Base-by-base conservation (phyloP, 1,284 basidiomycete species). In the Ustilago tritici region DNA sequence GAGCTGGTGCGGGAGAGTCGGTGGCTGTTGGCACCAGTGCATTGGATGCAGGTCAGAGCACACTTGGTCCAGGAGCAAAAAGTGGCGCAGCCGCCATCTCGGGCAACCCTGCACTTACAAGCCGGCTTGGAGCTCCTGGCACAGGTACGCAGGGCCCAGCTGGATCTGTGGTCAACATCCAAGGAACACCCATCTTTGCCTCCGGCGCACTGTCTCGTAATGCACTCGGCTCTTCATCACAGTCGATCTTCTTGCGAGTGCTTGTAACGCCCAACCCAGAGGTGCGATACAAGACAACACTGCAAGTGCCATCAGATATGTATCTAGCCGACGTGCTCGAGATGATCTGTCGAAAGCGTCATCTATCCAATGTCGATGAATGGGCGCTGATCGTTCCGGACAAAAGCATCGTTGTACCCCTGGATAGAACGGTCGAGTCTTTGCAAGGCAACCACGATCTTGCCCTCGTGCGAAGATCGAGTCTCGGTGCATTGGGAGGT, bases 291-390 rank as follows among this genome's bases (percentile, higher is more conserved):
- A 84, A 79, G 71, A 86, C 85, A 35, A 87, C 84, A n/a, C 57
- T 88, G 14, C 80, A 87, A 40, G 86, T 88, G 14, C 82, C 94
- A 3, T 75, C 74, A 15, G 95, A 94, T n/a, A 97, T 94, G 92
- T 99, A 98, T 87, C 92, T 98, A 89, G 93, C 95, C 64, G 95
- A 99, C 86, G 93, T 95, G 0, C 90, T 98, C 43, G 95, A 98
- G 79, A 76, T 79, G 72, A 76, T 84, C 28, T 84, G 85, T 65
- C 66, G 78, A 34, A 82, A 83, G 64, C 71, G 82, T 12, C 76
- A 82, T 32, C 70, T 86, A 32, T 80, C 65, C 1, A 69, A 76
- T 23, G 67, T 79, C 6, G 77, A 78, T 47, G 76, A 81, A n/a
- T 86, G 84, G 82, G 85, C 82, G 31, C 67, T 85, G 17, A 58